Conservation (phyloP, 148 eudicot species). For the Chenopodium suecicum region DNA sequence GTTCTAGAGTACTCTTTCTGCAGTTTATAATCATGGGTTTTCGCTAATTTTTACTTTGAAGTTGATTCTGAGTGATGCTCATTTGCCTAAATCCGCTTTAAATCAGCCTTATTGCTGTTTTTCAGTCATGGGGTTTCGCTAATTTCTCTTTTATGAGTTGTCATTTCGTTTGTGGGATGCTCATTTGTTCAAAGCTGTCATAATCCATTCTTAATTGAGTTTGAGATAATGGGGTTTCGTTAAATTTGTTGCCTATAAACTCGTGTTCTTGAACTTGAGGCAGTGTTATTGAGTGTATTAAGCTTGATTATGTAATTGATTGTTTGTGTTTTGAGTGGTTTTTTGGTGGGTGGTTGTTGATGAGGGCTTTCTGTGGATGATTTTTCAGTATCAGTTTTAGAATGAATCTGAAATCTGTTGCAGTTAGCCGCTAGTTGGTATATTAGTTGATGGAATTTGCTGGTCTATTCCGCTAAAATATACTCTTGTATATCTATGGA, state of each 20-base stretch:
- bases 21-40: slow-evolving; percentile 35
- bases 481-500: slow-evolving; percentile 26
- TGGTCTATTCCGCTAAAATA: slow-evolving; percentile 29
- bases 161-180: not conserved
- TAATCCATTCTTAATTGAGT: slow-evolving; percentile 10
- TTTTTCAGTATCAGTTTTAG: slow-evolving; percentile 3
- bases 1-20: slow-evolving; percentile 12
- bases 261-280: slow-evolving; percentile 13
- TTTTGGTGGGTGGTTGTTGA: slow-evolving; percentile 15
- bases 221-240: slow-evolving; percentile 42
- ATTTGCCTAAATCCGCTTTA: slow-evolving; percentile 28
- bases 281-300: not conserved
- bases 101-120: slow-evolving; percentile 7
- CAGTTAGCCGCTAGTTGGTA: slow-evolving; percentile 36
- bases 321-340: slow-evolving; percentile 14
- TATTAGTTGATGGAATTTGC: slow-evolving; percentile 37
- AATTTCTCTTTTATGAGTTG: slow-evolving; percentile 3
- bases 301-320: slow-evolving; percentile 40
- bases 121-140: slow-evolving; percentile 46
- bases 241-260: slow-evolving; percentile 26
- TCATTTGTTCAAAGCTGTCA: slow-evolving; percentile 15
- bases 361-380: slow-evolving; percentile 22
- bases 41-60: slow-evolving; percentile 33
- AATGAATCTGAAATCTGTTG: slow-evolving; percentile 44
- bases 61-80: not conserved